These are phyloP conservation scores for Cladorrhinum sp. DNA, from an alignment of 2,329 filamentous ascomycete species.

Conservation along the genomic window DNA sequence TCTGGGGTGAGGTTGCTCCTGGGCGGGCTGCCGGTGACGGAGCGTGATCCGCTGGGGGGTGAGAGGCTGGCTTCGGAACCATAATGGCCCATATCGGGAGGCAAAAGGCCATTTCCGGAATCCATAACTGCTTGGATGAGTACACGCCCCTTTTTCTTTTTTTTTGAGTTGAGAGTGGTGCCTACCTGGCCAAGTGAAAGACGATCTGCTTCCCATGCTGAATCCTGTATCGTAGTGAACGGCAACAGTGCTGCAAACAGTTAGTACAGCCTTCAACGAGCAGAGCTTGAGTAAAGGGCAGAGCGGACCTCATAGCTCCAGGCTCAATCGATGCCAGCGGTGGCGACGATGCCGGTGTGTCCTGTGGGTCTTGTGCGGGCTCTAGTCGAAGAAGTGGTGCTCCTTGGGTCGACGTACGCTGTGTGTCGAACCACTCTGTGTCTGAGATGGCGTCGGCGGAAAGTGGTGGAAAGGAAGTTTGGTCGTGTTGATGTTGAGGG, in stretches of 20 bases:
- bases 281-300: neutral
- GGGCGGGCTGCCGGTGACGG: slow-evolving; percentile 57
- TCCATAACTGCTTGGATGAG: slow-evolving; percentile 31
- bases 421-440: slow-evolving; percentile 33
- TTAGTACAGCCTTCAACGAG: neutral
- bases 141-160: neutral
- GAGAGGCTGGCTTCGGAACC: slow-evolving; percentile 52
- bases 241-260: slow-evolving; percentile 44
- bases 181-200: slow-evolving; percentile 51
- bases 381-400: slow-evolving; percentile 35
- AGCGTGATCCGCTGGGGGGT: slow-evolving; percentile 49
- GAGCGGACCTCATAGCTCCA: slow-evolving; percentile 32
- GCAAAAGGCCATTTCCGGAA: slow-evolving; percentile 37
- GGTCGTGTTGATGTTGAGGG: slow-evolving; percentile 16
- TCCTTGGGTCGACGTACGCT: slow-evolving; percentile 22
- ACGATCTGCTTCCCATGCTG: slow-evolving; percentile 49
- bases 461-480: slow-evolving; percentile 29
- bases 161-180: neutral
- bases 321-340: slow-evolving; percentile 23
- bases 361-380: slow-evolving; percentile 31
- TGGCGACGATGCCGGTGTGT: slow-evolving; percentile 21
- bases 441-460: slow-evolving; percentile 29
- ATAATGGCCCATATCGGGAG: slow-evolving; percentile 47
- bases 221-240: slow-evolving; percentile 50
- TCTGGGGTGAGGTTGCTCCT: slow-evolving; percentile 53